Evolutionary conservation across 2,329 filamentous ascomycete genomes (phyloP).

Genomic region (Ophiostoma australiae): DNA sequence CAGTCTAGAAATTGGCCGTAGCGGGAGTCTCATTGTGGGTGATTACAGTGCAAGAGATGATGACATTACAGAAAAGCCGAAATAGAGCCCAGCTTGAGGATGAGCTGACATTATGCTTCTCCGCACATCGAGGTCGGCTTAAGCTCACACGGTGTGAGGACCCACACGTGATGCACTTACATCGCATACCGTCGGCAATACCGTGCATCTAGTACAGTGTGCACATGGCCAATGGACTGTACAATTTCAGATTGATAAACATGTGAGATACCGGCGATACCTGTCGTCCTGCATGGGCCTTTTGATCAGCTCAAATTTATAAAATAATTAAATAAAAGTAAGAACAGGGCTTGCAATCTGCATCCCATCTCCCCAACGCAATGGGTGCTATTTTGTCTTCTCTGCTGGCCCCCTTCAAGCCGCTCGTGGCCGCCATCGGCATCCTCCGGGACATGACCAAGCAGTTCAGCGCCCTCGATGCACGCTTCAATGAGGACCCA

Average conservation of each 20-base stretch:
- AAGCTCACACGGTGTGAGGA: conserved; percentile 16
- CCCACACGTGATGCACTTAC: conserved; percentile 20
- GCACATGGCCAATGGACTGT: background rate
- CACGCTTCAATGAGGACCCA: conserved; percentile 6
- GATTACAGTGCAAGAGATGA: background rate
- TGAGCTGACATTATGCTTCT: background rate
- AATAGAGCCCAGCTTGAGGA: background rate
- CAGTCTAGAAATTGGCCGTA: background rate
- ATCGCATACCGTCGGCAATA: conserved; percentile 21
- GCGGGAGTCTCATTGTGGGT: background rate
- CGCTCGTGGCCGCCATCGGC: background rate
- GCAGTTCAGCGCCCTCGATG: conserved; percentile 12
- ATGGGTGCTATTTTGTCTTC: conserved; percentile 1
- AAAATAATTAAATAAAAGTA: background rate
- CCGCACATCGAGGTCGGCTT: conserved; percentile 6
- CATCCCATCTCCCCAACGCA: background rate
- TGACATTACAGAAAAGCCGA: background rate
- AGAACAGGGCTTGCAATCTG: background rate
- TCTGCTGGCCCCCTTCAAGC: background rate
- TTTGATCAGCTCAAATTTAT: background rate
- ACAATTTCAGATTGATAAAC: background rate
- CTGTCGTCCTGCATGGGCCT: background rate
- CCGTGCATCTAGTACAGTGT: background rate
- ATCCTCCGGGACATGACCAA: background rate
- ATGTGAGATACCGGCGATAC: background rate